These are phyloP conservation scores for Wickerhamiella qilinensis DNA, from an alignment of 805 yeast species.

Conservation along the genomic window DNA sequence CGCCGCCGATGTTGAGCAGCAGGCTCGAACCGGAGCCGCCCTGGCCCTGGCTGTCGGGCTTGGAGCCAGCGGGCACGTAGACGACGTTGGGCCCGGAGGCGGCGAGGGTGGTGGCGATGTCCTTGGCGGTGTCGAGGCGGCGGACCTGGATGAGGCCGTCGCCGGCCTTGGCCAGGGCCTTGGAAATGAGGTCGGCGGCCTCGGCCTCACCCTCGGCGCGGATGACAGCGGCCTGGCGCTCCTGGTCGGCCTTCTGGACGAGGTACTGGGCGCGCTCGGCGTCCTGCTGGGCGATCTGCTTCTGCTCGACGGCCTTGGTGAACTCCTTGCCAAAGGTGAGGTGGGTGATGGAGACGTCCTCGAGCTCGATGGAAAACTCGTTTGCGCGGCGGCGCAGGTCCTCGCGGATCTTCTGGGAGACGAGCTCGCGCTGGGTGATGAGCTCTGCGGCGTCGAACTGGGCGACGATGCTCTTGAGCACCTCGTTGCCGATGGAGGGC, in stretches of 20 bases:
- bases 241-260: constrained; percentile 95
- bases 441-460: constrained; percentile 93
- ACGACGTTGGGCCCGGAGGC: constrained; percentile 62
- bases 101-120: constrained; percentile 80
- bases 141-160: constrained; percentile 88
- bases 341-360: constrained; percentile 95
- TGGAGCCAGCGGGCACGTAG: constrained; percentile 49
- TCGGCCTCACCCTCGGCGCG: constrained; percentile 99
- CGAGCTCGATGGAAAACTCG: constrained; percentile 81
- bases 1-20: neutral
- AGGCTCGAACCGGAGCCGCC: neutral
- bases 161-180: constrained; percentile 85
- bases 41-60: neutral
- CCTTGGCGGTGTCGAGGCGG: constrained; percentile 92
- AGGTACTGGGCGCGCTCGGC: constrained; percentile 91
- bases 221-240: constrained; percentile 82
- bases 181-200: constrained; percentile 88
- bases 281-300: constrained; percentile 98
- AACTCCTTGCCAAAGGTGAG: constrained; percentile 94
- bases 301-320: constrained; percentile 96
- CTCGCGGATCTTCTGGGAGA: constrained; percentile 71
- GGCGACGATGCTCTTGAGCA: constrained; percentile 76
- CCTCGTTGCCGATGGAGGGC: constrained; percentile 87
- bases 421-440: constrained; percentile 93
- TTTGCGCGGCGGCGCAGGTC: constrained; percentile 70